phyloP scores from a whole-genome alignment of 106 monocot genomes.

The Chionographis japonica region DNA sequence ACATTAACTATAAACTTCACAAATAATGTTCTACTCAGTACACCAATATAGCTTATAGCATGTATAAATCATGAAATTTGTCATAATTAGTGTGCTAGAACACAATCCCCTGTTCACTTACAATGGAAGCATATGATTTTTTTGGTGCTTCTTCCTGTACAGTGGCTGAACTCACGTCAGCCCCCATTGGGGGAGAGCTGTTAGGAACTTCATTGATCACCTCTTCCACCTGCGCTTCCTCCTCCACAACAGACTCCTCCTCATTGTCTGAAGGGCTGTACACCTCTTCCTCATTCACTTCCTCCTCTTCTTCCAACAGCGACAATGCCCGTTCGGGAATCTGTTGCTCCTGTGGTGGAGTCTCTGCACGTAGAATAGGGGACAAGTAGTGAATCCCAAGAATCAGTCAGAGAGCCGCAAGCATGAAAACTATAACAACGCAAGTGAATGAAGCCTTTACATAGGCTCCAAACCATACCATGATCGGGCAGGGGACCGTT shows the following conservation, averaged over 20 bases:
- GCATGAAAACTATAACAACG: too few relatives aligned
- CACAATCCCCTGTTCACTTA: constrained; percentile 40
- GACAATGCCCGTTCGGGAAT: constrained; percentile 14
- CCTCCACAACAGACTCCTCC: constrained; percentile 43
- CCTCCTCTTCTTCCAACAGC: constrained; percentile 4
- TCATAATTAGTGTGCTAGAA: too few relatives aligned
- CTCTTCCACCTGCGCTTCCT: constrained; percentile 46
- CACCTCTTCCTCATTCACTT: constrained; percentile 37
- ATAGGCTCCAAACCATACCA: constrained; percentile 18
- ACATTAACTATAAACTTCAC: too few relatives aligned
- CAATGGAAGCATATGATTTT: constrained; percentile 97
- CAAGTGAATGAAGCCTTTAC: background rate
- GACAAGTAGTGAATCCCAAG: too few relatives aligned
- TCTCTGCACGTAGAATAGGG: too few relatives aligned
- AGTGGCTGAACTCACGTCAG: constrained; percentile 6
- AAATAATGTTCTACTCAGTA: too few relatives aligned
- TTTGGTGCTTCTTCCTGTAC: constrained; percentile 56
- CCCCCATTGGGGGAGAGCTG: constrained; percentile 8
- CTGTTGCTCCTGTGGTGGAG: constrained; percentile 23
- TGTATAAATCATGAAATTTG: too few relatives aligned
- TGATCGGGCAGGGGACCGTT: constrained; percentile 25
- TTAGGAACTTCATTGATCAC: constrained; percentile 62
- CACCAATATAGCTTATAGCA: too few relatives aligned
- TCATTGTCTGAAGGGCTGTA: constrained; percentile 48
- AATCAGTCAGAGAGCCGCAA: too few relatives aligned